Evolutionary conservation across 2,329 filamentous ascomycete genomes (phyloP), one percentile per base, ranked within the genome.

Genomic region (Sporothrix curviconia): DNA sequence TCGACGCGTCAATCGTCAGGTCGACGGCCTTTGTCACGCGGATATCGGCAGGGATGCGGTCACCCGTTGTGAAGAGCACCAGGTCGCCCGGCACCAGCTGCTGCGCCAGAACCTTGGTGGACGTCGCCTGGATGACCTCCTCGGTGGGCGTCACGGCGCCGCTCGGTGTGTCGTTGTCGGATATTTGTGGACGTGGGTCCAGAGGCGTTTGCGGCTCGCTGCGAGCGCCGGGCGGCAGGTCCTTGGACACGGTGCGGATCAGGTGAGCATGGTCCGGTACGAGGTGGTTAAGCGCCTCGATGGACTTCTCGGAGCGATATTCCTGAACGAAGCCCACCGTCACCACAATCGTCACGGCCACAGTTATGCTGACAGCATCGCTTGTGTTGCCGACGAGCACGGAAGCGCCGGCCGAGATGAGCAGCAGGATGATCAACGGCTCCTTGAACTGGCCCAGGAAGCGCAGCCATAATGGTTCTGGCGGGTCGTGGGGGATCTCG

Each of bases 401-500:
- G 0, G 92, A 97, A 39, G 95, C 87, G 17, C 81, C 86, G 0
- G 94, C 92, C 3, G 94, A 97, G 7, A 84, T 88, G 22, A 99
- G 81, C 15, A 99, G 80, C n/a, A 99, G 80, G 22, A 97, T 73
- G 62, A 99, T 99, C 56, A 99, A 77, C 0, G 94, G 92, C 69
- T 99, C 94, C 68, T 95, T 91, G 70, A 99, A 99, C 68, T 99
- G 94, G 72, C 95, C 95, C 60, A 96, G 70, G 66, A 99, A 99
- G 59, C 94, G 89, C 55, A 96, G 75, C 91, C 94, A 99, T 58
- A 99, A 75, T 9, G 94, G 92, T 72, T 99, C 94, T 1, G 92
- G 90, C 56, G 90, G 86, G 59, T 97, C 92, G 71, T 95, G 90
- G 6, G 94, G 90, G 37, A 99, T 87, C 73, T 99, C 94, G 72